Evolutionary conservation across 495 filamentous ascomycete genomes (phyloP), one percentile per base, ranked within the genome.

Genomic region (Aspergillus egyptiacus): DNA sequence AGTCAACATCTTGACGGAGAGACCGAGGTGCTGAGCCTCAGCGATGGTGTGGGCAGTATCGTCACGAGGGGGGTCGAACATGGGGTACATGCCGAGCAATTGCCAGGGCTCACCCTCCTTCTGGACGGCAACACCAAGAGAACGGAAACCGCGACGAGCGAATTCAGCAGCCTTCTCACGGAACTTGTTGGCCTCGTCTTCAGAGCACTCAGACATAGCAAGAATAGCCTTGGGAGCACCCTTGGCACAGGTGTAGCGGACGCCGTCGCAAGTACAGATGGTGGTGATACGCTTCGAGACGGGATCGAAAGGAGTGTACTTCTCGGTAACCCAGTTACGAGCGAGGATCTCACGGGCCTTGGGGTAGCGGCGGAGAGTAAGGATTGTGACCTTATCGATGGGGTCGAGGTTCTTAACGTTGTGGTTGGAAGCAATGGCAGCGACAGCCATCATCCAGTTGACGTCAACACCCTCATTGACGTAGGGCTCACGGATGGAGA

Each of bases 371-470:
- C 81, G 82, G 60, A 87, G 75, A 31, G 83, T 87, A 46, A 86
- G 75, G 56, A 86, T 81, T 19, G 82, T 87, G 53, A 86, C 80
- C 66, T 87, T 87, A 68, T 87, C 83, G 64, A 87, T 86, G 58
- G 83, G 83, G 62, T 87, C 83, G 39, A 87, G 75, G 58, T 83
- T 83, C 73, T 86, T 87, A 65, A 84, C 71, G 70, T 86, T 87
- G 71, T 87, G 83, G 50, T 83, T 86, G 35, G 83, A 87, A 49
- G 83, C 83, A 44, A 87, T 77, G 52, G 82, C 83, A 39, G 83
- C 83, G 50, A 84, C 81, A 51, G 82, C 82, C 82, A 87, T 85
- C 82, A 86, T 85, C 82, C 83, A 87, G 72, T 86, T 82, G 67
- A 86, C 78, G 71, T 85, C 82, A 57, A 84, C 77, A 64, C 82